These are phyloP conservation scores for Mycena metata DNA, from an alignment of 768 basidiomycete genomes.

Conservation along the genomic window DNA sequence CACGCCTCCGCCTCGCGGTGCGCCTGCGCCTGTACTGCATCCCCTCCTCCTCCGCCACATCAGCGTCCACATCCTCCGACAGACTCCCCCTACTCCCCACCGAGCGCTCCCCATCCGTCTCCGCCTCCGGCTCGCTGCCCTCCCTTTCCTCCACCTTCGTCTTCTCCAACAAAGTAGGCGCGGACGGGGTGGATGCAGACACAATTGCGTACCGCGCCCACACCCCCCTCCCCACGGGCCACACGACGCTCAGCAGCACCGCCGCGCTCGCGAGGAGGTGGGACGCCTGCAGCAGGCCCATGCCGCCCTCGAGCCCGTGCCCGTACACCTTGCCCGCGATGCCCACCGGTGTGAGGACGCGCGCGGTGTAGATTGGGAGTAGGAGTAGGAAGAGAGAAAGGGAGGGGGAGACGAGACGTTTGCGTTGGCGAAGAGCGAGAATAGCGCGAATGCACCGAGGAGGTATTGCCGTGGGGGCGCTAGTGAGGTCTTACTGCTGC, in stretches of 20 bases:
- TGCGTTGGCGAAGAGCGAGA: constrained; percentile 88
- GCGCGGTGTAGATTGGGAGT: constrained; percentile 66
- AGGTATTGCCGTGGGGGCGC: constrained; percentile 74
- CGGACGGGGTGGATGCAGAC: too few species aligned
- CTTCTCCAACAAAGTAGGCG: too few species aligned
- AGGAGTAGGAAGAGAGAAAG: too few species aligned
- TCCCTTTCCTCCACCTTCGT: too few species aligned
- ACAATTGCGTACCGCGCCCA: constrained; percentile 45
- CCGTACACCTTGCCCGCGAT: too few species aligned
- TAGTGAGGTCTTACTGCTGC: constrained; percentile 44
- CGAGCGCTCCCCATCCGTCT: too few species aligned
- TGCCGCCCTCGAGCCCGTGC: background rate
- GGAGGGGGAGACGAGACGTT: constrained; percentile 55
- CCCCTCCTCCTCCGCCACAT: too few species aligned
- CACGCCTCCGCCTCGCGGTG: constrained; percentile 43
- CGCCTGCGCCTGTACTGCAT: background rate
- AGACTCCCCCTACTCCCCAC: too few species aligned
- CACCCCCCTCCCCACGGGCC: constrained; percentile 42
- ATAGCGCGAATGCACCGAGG: constrained; percentile 85
- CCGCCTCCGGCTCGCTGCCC: too few species aligned
- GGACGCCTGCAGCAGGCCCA: constrained; percentile 72
- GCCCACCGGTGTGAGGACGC: constrained; percentile 59
- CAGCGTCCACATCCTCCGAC: too few species aligned
- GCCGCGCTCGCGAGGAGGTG: constrained; percentile 76
- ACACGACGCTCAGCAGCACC: constrained; percentile 68